Conservation (phyloP, 2,329 filamentous ascomycete species). For the Fusarium continuum region DNA sequence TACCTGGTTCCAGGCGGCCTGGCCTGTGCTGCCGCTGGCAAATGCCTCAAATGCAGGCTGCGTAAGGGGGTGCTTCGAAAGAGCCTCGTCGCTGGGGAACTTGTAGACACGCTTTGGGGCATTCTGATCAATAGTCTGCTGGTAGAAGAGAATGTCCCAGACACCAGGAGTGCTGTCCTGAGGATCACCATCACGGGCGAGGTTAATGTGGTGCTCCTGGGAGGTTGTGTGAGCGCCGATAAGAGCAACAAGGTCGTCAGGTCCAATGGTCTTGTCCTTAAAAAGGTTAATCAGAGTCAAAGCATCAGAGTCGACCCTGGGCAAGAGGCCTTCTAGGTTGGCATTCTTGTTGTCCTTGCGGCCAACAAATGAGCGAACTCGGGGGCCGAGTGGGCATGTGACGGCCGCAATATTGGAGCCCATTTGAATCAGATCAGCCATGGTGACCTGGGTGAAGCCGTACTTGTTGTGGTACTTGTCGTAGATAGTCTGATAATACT, state of each 20-base stretch:
- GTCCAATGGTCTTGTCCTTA: constrained; percentile 61
- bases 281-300: constrained; percentile 60
- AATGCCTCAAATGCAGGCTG: constrained; percentile 52
- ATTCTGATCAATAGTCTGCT: constrained; percentile 47
- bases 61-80: constrained; percentile 51
- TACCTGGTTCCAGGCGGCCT: constrained; percentile 55
- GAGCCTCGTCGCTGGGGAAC: constrained; percentile 54
- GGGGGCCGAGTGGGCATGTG: constrained; percentile 56
- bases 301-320: constrained; percentile 54
- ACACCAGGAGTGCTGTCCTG: constrained; percentile 63
- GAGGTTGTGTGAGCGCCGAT: constrained; percentile 64
- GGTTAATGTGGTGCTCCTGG: constrained; percentile 58
- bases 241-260: constrained; percentile 61
- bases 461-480: constrained; percentile 49
- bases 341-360: constrained; percentile 55
- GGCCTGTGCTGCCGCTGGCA: constrained; percentile 44
- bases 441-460: constrained; percentile 53
- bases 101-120: constrained; percentile 51
- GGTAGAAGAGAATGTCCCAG: constrained; percentile 63
- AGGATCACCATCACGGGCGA: constrained; percentile 52
- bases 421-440: constrained; percentile 65
- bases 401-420: constrained; percentile 60
- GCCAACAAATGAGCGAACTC: constrained; percentile 61
- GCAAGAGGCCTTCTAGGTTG: constrained; percentile 55
- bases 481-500: constrained; percentile 51